These are phyloP conservation scores for Pontederia crassipes DNA, from an alignment of 176 grass and related monocot species.

Conservation along the genomic window DNA sequence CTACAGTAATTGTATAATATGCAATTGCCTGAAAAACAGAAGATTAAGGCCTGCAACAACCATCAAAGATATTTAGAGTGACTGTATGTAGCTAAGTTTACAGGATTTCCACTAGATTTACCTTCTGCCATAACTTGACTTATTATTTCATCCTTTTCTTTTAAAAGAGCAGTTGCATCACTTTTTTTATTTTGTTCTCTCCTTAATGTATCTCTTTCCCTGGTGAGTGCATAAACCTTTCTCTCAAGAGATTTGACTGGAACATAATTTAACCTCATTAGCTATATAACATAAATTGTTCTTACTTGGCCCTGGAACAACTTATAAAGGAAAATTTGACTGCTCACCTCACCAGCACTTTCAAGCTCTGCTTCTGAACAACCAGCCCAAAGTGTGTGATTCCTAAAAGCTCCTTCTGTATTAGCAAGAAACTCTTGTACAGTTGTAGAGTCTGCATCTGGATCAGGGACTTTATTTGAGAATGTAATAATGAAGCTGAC, in stretches of 20 bases:
- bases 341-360: slow-evolving; percentile 88
- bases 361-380: slow-evolving; percentile 97
- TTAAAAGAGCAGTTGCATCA: slow-evolving; percentile 94
- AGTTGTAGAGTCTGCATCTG: slow-evolving; percentile 64
- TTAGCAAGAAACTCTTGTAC: slow-evolving; percentile 84
- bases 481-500: slow-evolving; percentile 87
- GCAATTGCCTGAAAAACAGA: too few relatives aligned
- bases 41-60: too few relatives aligned
- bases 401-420: slow-evolving; percentile 91
- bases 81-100: slow-evolving; percentile 17
- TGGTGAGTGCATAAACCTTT: slow-evolving; percentile 93
- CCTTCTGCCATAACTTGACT: slow-evolving; percentile 99
- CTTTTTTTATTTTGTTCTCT: slow-evolving; percentile 97
- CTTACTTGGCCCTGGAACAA: too few relatives aligned
- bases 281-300: too few relatives aligned
- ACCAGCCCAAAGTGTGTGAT: slow-evolving; percentile 83
- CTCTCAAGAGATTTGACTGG: too few relatives aligned
- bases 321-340: not conserved
- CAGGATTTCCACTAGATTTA: slow-evolving; percentile 24
- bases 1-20: too few relatives aligned
- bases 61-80: not conserved
- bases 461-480: slow-evolving; percentile 82
- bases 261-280: too few relatives aligned
- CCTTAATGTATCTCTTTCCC: slow-evolving; percentile 91
- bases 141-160: slow-evolving; percentile 99